phyloP scores from a whole-genome alignment of 1,139 yeast genomes.

The Pneumocystis carinii region DNA sequence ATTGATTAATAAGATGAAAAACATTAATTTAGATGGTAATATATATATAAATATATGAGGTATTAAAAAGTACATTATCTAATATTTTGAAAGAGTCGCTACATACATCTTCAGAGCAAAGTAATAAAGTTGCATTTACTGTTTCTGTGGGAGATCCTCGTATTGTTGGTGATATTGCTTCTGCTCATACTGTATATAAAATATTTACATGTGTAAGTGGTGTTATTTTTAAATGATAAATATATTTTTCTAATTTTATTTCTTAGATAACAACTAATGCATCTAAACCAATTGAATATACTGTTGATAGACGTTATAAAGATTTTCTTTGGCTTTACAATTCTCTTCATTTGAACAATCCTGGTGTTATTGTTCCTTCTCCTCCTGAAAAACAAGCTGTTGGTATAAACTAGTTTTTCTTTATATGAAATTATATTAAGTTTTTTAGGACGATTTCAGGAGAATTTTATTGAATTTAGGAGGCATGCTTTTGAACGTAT shows the following conservation, averaged over 20 bases:
- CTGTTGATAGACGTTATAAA: slow-evolving; percentile 62
- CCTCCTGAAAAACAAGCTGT: slow-evolving; percentile 94
- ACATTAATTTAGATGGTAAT: not conserved
- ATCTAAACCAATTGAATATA: slow-evolving; percentile 27
- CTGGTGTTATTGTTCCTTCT: slow-evolving; percentile 86
- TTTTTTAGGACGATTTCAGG: slow-evolving; percentile 32
- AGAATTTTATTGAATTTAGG: slow-evolving; percentile 75
- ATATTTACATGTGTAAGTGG: slow-evolving; percentile 37
- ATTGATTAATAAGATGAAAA: not conserved
- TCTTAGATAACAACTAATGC: slow-evolving; percentile 28
- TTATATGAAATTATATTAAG: not conserved
- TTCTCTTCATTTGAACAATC: slow-evolving; percentile 71
- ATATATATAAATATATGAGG: not conserved
- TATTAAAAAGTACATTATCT: not conserved
- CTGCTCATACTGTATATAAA: slow-evolving; percentile 77
- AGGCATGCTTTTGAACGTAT: slow-evolving; percentile 76
- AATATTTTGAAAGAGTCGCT: not conserved
- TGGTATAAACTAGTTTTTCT: slow-evolving; percentile 34
- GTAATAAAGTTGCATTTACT: slow-evolving; percentile 28
- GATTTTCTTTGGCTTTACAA: slow-evolving; percentile 83
- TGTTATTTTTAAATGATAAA: slow-evolving; percentile 13
- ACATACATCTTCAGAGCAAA: slow-evolving; percentile 13
- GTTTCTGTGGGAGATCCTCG: slow-evolving; percentile 80
- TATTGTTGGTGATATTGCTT: slow-evolving; percentile 79
- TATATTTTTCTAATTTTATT: not conserved